These are phyloP conservation scores for Staphylotrichum longicolle DNA, from an alignment of 495 filamentous ascomycete species.

Conservation along the genomic window DNA sequence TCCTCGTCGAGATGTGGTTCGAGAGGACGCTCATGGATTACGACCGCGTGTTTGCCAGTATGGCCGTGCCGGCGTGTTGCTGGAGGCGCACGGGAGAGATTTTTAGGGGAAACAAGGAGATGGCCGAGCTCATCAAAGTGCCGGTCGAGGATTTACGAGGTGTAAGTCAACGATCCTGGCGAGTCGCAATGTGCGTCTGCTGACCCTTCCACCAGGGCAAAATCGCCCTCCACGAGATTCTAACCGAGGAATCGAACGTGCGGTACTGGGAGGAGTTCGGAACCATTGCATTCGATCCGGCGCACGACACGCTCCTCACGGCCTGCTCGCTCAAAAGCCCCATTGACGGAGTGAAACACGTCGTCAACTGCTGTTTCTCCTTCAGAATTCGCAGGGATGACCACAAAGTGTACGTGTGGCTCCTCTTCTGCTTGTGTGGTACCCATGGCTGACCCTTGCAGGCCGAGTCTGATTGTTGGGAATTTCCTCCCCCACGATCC, in stretches of 20 bases:
- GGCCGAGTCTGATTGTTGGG: conserved; percentile 89
- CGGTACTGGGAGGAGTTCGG: conserved; percentile 99
- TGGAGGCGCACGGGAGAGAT: conserved; percentile 98
- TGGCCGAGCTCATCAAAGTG: conserved; percentile 94
- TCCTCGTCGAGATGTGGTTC: conserved; percentile 98
- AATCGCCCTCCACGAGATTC: conserved; percentile 90
- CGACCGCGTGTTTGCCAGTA: conserved; percentile 96
- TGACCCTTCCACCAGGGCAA: conserved; percentile 63
- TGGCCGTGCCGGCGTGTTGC: conserved; percentile 97
- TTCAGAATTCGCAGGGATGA: conserved; percentile 93
- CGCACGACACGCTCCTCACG: conserved; percentile 95
- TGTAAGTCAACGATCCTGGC: conserved; percentile 52
- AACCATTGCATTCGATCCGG: conserved; percentile 93
- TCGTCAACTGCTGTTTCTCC: conserved; percentile 93
- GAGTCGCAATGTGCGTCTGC: background rate
- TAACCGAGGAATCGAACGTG: conserved; percentile 89
- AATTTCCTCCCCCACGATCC: conserved; percentile 80
- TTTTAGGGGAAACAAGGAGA: conserved; percentile 96
- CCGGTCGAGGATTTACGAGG: conserved; percentile 88
- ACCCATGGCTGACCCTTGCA: conserved; percentile 34
- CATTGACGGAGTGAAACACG: conserved; percentile 63
- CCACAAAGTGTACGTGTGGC: conserved; percentile 82
- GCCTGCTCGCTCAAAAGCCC: conserved; percentile 90
- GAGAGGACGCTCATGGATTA: conserved; percentile 93
- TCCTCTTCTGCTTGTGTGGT: background rate